Evolutionary conservation across 768 basidiomycete genomes (phyloP).

Genomic region (Mrakia gelida): DNA sequence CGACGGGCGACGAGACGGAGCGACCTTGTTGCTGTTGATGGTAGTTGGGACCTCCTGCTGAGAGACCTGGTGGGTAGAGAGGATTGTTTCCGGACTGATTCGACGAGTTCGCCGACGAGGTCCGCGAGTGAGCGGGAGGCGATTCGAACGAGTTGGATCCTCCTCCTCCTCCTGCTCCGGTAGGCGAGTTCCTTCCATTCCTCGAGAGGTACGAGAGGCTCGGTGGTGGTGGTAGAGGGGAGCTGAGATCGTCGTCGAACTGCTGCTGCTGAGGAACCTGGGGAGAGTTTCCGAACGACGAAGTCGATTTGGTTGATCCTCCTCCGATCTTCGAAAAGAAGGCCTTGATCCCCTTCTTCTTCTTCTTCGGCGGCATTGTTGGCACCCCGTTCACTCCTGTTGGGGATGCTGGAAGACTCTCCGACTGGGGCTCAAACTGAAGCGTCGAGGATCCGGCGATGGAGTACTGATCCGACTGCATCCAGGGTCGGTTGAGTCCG

Average conservation of each 20-base stretch:
- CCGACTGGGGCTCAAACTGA: constrained; percentile 33
- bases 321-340: constrained; percentile 43
- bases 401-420: constrained; percentile 36
- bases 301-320: constrained; percentile 21
- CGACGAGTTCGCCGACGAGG: constrained; percentile 9
- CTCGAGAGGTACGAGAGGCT: constrained; percentile 22
- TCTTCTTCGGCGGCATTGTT: constrained; percentile 33
- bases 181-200: not conserved
- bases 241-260: constrained; percentile 19
- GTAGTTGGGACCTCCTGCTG: constrained; percentile 15
- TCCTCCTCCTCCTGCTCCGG: not conserved
- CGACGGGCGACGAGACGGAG: constrained; percentile 24
- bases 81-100: not conserved
- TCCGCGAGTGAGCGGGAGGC: not conserved
- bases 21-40: constrained; percentile 20
- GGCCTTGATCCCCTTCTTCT: constrained; percentile 45
- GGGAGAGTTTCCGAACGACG: constrained; percentile 30
- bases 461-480: constrained; percentile 32
- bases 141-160: constrained; percentile 10
- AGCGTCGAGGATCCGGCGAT: constrained; percentile 2
- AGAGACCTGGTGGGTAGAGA: constrained; percentile 21
- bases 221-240: constrained; percentile 19
- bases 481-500: constrained; percentile 38
- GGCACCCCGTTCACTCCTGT: constrained; percentile 16
- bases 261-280: constrained; percentile 14